Conservation (phyloP, 768 basidiomycete genomes). For the Kwoniella bestiolae region DNA sequence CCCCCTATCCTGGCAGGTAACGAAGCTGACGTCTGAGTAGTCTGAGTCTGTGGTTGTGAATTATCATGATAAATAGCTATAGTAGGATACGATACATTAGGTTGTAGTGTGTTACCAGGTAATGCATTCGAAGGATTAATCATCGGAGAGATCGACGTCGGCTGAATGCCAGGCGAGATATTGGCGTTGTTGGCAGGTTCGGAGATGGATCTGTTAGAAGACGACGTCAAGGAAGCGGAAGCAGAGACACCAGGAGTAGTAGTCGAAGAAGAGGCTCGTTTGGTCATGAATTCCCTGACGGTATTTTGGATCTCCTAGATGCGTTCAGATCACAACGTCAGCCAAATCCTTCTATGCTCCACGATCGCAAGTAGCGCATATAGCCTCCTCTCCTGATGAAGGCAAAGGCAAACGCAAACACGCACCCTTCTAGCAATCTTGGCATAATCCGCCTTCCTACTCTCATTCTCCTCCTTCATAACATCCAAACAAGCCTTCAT, state of each 20-base stretch:
- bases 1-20: no score
- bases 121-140: background rate
- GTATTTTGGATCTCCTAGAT: conserved; percentile 14
- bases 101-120: background rate
- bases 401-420: background rate
- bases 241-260: background rate
- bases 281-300: conserved; percentile 17
- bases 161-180: background rate
- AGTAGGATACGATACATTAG: background rate
- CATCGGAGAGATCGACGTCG: background rate
- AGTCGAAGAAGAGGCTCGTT: conserved; percentile 14
- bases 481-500: conserved; percentile 19
- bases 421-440: conserved; percentile 22
- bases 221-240: background rate
- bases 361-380: background rate
- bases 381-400: no score
- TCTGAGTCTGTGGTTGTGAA: background rate
- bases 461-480: conserved; percentile 20
- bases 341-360: background rate
- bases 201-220: conserved; percentile 6
- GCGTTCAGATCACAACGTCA: background rate
- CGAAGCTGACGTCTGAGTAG: no score
- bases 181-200: conserved; percentile 3
- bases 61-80: background rate
- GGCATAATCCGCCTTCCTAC: conserved; percentile 17